phyloP scores from a whole-genome alignment of 2,329 filamentous ascomycete species.

The Fusarium papillatum region DNA sequence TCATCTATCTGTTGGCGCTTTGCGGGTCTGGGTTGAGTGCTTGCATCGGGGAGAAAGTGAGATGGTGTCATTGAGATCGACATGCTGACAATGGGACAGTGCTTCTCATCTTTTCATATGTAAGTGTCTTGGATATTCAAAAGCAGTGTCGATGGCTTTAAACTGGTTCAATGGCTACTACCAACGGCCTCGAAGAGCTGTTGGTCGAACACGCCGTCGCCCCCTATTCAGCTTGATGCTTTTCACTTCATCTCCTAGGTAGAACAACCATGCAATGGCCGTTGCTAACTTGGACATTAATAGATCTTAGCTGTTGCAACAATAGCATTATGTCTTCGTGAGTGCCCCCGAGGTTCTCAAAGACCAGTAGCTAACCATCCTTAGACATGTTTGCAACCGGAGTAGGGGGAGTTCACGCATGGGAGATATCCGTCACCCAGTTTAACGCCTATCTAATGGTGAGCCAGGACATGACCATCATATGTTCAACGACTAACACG shows the following conservation, averaged over 20 bases:
- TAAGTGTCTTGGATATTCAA: neutral
- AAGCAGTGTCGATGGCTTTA: neutral
- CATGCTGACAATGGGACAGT: constrained; percentile 21
- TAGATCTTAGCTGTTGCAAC: constrained; percentile 35
- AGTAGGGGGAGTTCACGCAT: constrained; percentile 46
- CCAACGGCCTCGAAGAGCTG: neutral
- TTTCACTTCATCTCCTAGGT: neutral
- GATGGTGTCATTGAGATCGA: neutral
- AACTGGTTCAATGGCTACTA: neutral
- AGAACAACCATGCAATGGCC: neutral
- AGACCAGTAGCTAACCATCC: neutral
- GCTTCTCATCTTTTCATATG: constrained; percentile 35
- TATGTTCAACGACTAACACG: neutral
- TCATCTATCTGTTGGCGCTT: neutral
- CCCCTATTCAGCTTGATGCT: neutral
- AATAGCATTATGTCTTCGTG: constrained; percentile 36
- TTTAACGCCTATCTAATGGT: constrained; percentile 45
- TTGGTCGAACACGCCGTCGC: neutral
- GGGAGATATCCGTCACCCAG: constrained; percentile 47
- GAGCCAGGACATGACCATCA: neutral
- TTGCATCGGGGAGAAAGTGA: neutral
- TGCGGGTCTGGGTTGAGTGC: constrained; percentile 5
- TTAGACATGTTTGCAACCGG: constrained; percentile 45
- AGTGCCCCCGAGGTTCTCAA: neutral
- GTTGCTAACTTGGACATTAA: constrained; percentile 4